Evolutionary conservation across 768 basidiomycete genomes (phyloP).

Genomic region (Naganishia randhawae): DNA sequence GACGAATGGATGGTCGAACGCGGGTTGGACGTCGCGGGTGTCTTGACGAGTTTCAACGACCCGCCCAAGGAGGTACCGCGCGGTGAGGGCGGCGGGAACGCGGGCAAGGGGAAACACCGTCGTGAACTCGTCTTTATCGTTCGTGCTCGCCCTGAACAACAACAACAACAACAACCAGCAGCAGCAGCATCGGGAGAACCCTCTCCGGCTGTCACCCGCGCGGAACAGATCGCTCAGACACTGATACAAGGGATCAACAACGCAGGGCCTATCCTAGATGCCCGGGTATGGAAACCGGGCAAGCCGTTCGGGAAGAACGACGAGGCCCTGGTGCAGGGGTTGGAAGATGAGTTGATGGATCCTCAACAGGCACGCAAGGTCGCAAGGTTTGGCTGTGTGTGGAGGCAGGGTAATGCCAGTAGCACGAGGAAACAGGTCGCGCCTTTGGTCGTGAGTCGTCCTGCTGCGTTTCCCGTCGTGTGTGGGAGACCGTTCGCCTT

Average conservation of each 20-base stretch:
- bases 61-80: constrained; percentile 43
- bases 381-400: constrained; percentile 43
- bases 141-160: too few species aligned
- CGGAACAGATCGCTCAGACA: constrained; percentile 53
- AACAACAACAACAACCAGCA: constrained; percentile 55
- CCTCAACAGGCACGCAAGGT: constrained; percentile 25
- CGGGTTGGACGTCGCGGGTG: constrained; percentile 65
- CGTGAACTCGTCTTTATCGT: constrained; percentile 51
- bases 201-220: constrained; percentile 31
- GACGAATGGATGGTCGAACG: constrained; percentile 66
- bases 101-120: constrained; percentile 59
- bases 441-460: constrained; percentile 48
- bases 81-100: constrained; percentile 55
- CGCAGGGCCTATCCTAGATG: constrained; percentile 55
- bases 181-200: constrained; percentile 17
- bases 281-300: constrained; percentile 54
- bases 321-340: constrained; percentile 26
- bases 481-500: too few species aligned
- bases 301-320: constrained; percentile 36
- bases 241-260: constrained; percentile 64
- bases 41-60: constrained; percentile 67
- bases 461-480: too few species aligned
- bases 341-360: constrained; percentile 20
- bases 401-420: constrained; percentile 52
- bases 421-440: constrained; percentile 53